These are phyloP conservation scores for Sugiyamaella castrensis DNA, from an alignment of 1,139 yeast species.

Conservation along the genomic window DNA sequence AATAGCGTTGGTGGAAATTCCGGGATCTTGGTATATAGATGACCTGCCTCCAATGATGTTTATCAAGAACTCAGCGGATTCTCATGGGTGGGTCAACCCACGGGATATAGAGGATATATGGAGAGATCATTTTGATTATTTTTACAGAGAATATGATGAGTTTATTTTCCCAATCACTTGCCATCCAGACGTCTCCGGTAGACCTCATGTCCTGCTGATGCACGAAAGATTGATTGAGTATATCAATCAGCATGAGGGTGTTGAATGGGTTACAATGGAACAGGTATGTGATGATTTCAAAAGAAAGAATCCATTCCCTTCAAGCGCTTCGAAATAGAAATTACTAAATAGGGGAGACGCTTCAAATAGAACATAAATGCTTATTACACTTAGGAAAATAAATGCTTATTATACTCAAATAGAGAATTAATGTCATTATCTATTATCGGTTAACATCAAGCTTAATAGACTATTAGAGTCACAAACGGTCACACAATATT, in stretches of 20 bases:
- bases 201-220: conserved; percentile 37
- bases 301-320: conserved; percentile 26
- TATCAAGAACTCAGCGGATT: conserved; percentile 33
- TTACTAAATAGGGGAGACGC: no score
- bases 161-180: conserved; percentile 38
- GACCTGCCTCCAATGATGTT: conserved; percentile 39
- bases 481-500: no score
- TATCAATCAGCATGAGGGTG: conserved; percentile 38
- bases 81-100: conserved; percentile 37
- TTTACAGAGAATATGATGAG: conserved; percentile 37
- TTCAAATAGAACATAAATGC: no score
- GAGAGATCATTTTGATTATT: conserved; percentile 32
- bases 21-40: conserved; percentile 37
- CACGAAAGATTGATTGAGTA: conserved; percentile 37
- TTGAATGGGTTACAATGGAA: conserved; percentile 40
- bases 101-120: conserved; percentile 37
- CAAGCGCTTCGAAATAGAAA: conserved; percentile 24
- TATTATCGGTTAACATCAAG: no score
- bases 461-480: no score
- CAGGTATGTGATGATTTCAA: conserved; percentile 36
- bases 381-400: no score
- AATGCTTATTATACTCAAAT: no score
- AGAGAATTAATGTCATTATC: no score
- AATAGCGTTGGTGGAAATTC: conserved; percentile 37
- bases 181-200: conserved; percentile 37